These are phyloP conservation scores for Eucalyptus curtisii DNA, from an alignment of 345 rosid species.

Conservation along the genomic window DNA sequence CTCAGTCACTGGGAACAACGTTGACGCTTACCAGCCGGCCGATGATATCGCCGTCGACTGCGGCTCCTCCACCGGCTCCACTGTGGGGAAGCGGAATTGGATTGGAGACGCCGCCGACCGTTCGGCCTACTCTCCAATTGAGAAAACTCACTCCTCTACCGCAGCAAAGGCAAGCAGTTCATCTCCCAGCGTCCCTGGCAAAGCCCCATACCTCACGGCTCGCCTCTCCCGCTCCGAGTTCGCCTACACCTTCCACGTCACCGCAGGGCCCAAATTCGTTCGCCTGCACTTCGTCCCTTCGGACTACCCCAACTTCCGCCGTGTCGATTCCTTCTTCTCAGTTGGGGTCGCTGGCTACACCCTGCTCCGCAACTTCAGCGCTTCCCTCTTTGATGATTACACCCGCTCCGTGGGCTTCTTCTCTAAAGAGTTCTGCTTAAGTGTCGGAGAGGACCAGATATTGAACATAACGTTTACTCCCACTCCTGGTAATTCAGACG, in stretches of 20 bases:
- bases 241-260: slow-evolving; percentile 13
- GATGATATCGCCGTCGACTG: neutral
- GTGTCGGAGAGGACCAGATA: neutral
- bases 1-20: neutral
- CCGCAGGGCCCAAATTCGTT: slow-evolving; percentile 16
- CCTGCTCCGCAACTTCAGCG: slow-evolving; percentile 11
- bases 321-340: neutral
- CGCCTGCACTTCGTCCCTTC: slow-evolving; percentile 10
- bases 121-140: neutral
- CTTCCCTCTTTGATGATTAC: neutral
- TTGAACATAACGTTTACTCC: slow-evolving; percentile 23
- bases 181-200: neutral
- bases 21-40: neutral
- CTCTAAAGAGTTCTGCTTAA: neutral
- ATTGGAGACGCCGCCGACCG: neutral
- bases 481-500: neutral
- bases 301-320: neutral
- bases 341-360: neutral
- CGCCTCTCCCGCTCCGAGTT: slow-evolving; percentile 2
- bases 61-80: neutral
- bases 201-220: slow-evolving; percentile 1
- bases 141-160: neutral
- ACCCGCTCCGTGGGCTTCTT: accelerated
- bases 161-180: neutral
- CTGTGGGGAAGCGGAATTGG: neutral